Base-by-base conservation (phyloP, 257 asterid species). In the Apocynum venetum region DNA sequence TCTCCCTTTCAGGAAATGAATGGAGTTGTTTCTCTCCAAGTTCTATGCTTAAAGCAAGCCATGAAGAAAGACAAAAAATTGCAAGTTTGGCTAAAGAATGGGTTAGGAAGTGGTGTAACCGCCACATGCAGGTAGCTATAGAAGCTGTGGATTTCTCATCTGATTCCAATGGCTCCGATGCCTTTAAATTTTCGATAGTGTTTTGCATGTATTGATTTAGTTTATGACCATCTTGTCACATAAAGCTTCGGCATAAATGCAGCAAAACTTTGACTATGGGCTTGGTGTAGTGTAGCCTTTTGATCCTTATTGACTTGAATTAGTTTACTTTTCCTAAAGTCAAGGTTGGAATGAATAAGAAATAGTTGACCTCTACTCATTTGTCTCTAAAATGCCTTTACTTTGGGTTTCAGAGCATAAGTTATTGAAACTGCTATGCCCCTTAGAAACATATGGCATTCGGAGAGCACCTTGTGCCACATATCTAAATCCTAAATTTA, bases 81-180 rank as follows among this genome's bases (percentile, higher is more conserved):
- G 92, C 83, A 17, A 83, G 82, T 79, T 83, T 84, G 74, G 99
- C 98, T 74, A 93, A 96, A 84, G 97, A 89, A 53, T 90, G 91
- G 75, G 93, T 93, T 53, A 89, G 98, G 89, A 90, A 87, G 79
- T 97, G 97, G 49, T 86, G 98, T 48, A 89, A 87, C 81, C 88
- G 81, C 72, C 88, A 83, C 76, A 89, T 96, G 99, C 97, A 89
- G 97, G 98, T 91, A 66, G 20, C 73, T 68, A 4, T 20, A 67
- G 52, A 43, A 43, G 52, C 36, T 67, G 41, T 4, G 19, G 46
- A 65, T 40, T 40, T 15, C 65, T 38, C 10, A 38, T 38, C 11
- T 65, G 70, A 38, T 38, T 63, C 44, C 20, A 36, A 1, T 57
- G 64, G 36, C 64, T 57, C 8, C 4, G 17, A 9, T 9, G 48